Evolutionary conservation across 345 rosid species (phyloP).

Genomic region (Salix arbutifolia): DNA sequence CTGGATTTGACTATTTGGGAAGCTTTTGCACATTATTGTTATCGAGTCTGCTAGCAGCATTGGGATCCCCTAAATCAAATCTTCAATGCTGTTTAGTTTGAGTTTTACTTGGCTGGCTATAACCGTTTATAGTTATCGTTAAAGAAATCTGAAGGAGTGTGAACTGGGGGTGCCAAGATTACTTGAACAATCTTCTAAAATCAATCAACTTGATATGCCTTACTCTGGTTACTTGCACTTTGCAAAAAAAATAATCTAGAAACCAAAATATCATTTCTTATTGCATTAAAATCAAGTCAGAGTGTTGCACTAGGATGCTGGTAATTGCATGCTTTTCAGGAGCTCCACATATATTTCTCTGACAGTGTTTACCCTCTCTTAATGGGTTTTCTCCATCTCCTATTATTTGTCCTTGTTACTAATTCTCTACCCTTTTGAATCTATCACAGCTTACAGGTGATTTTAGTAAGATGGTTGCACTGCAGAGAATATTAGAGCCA

Average conservation of each 20-base stretch:
- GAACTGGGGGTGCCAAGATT: not conserved
- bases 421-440: not conserved
- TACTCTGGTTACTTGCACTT: not conserved
- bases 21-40: not conserved
- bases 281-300: not conserved
- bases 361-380: not conserved
- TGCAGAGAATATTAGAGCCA: slow-evolving; percentile 52
- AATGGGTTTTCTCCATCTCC: not conserved
- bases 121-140: not conserved
- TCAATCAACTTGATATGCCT: not conserved
- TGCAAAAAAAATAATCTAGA: not conserved
- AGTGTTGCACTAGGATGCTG: not conserved
- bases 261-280: not conserved
- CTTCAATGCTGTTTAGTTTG: not conserved
- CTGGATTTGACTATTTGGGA: not conserved
- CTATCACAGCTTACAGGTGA: slow-evolving; percentile 58
- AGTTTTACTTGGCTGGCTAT: not conserved
- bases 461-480: slow-evolving; percentile 57
- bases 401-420: not conserved
- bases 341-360: not conserved
- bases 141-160: not conserved
- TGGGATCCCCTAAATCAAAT: not conserved
- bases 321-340: not conserved
- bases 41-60: not conserved
- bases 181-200: not conserved